phyloP scores from a whole-genome alignment of 345 rosid genomes.

The Acer yangbiense region DNA sequence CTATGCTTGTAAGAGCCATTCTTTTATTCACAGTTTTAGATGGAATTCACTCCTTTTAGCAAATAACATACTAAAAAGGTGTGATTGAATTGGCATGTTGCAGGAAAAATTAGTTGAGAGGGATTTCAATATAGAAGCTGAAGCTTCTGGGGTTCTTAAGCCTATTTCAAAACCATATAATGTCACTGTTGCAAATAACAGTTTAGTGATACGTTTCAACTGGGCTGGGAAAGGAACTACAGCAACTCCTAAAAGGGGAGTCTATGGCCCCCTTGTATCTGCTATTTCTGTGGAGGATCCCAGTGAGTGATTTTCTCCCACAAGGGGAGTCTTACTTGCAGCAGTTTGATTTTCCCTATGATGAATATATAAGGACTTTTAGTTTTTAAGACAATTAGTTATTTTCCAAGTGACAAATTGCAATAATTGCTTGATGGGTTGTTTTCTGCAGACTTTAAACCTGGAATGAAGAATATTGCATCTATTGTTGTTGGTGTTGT shows the following conservation, averaged over 20 bases:
- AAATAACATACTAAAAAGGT: not conserved
- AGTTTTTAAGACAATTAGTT: not conserved
- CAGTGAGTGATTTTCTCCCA: constrained; percentile 21
- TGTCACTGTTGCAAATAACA: constrained; percentile 12
- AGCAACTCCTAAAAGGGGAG: constrained; percentile 41
- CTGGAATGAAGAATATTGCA: constrained; percentile 9
- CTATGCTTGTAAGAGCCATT: not conserved
- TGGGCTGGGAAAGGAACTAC: constrained; percentile 74
- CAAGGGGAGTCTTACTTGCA: too few species aligned
- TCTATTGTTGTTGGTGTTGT: constrained; percentile 23
- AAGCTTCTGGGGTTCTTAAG: constrained; percentile 30
- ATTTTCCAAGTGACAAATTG: not conserved
- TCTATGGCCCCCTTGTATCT: constrained; percentile 61
- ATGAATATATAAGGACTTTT: too few species aligned
- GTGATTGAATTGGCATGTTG: constrained; percentile 5
- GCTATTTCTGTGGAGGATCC: constrained; percentile 44
- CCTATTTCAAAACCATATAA: constrained; percentile 8
- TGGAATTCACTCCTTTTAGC: not conserved
- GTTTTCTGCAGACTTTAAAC: constrained; percentile 28
- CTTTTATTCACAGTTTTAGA: not conserved
- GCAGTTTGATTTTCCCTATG: too few species aligned
- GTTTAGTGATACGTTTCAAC: constrained; percentile 39
- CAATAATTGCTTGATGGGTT: not conserved
- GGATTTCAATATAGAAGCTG: constrained; percentile 35
- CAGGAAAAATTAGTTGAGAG: constrained; percentile 30